Evolutionary conservation across 768 basidiomycete genomes (phyloP).

Genomic region (Kwoniella bestiolae): DNA sequence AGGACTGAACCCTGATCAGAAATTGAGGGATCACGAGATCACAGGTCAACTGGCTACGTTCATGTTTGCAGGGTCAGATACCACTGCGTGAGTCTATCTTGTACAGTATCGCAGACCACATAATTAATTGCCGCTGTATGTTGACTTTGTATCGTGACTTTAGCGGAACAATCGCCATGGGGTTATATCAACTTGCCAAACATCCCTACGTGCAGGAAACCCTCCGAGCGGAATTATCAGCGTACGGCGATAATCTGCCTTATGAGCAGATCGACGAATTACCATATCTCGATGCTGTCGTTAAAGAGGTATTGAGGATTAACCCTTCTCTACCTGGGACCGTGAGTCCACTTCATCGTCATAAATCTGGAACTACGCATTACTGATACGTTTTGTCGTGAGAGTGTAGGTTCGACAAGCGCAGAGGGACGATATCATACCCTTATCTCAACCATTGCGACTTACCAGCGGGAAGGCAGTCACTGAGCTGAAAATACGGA

Average conservation of each 20-base stretch:
- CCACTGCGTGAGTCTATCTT: constrained; percentile 32
- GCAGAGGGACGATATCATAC: constrained; percentile 36
- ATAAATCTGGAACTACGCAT: background rate
- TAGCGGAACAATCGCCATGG: constrained; percentile 33
- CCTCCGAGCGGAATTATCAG: constrained; percentile 30
- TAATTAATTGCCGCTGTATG: no score
- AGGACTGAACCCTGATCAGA: constrained; percentile 24
- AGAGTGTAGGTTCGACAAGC: constrained; percentile 31
- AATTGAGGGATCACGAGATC: constrained; percentile 34
- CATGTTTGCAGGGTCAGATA: constrained; percentile 43
- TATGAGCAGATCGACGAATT: constrained; percentile 34
- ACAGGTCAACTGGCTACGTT: constrained; percentile 37
- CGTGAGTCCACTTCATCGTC: constrained; percentile 14
- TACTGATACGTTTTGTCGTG: background rate
- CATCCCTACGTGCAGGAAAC: constrained; percentile 21
- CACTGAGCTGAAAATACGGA: constrained; percentile 29
- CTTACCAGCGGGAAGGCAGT: constrained; percentile 22
- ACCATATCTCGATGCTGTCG: constrained; percentile 34
- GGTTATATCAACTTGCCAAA: constrained; percentile 24
- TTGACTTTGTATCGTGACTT: no score
- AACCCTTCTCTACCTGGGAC: constrained; percentile 35
- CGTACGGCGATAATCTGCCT: constrained; percentile 28
- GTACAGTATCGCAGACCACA: no score
- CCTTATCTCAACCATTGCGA: constrained; percentile 28
- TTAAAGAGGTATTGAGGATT: constrained; percentile 35